Evolutionary conservation across 2,329 filamentous ascomycete species (phyloP).

Genomic region (Fusarium sp.): DNA sequence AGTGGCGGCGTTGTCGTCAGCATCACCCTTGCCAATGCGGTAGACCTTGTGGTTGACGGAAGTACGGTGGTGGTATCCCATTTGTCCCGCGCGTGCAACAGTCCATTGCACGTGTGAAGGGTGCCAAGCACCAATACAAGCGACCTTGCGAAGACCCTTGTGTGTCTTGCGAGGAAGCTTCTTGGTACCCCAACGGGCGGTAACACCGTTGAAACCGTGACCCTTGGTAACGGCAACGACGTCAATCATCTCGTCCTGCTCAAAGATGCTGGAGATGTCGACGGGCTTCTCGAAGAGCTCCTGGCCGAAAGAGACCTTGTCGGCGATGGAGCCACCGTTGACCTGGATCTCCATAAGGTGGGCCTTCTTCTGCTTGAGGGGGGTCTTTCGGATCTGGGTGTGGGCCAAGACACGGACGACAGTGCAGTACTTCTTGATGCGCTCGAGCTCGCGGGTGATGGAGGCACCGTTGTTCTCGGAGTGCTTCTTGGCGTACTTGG

Average conservation of each 20-base stretch:
- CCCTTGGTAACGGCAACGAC: constrained; percentile 99
- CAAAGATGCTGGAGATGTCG: constrained; percentile 91
- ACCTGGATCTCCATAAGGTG: constrained; percentile 99
- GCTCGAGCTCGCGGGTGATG: constrained; percentile 97
- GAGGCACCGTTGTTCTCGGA: constrained; percentile 90
- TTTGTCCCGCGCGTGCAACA: constrained; percentile 99
- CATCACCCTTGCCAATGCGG: constrained; percentile 92
- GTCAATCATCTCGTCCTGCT: constrained; percentile 99
- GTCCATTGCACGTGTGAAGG: constrained; percentile 99
- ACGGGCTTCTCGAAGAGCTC: constrained; percentile 99
- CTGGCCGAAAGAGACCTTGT: constrained; percentile 97
- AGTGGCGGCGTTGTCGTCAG: constrained; percentile 92
- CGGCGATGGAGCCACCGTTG: constrained; percentile 94
- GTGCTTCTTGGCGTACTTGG: constrained; percentile 99
- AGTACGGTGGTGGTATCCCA: constrained; percentile 99
- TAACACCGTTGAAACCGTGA: constrained; percentile 98
- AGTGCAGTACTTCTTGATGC: constrained; percentile 99
- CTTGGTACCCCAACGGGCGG: constrained; percentile 98
- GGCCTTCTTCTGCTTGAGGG: constrained; percentile 99
- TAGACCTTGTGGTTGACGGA: constrained; percentile 99
- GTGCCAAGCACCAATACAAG: constrained; percentile 99
- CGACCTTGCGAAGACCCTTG: constrained; percentile 99
- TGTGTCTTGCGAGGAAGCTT: constrained; percentile 99
- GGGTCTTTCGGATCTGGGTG: constrained; percentile 99
- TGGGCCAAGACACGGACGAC: constrained; percentile 99